Evolutionary conservation across 208 protist genomes (phyloP).

Genomic region (Crithidia fasciculata): DNA sequence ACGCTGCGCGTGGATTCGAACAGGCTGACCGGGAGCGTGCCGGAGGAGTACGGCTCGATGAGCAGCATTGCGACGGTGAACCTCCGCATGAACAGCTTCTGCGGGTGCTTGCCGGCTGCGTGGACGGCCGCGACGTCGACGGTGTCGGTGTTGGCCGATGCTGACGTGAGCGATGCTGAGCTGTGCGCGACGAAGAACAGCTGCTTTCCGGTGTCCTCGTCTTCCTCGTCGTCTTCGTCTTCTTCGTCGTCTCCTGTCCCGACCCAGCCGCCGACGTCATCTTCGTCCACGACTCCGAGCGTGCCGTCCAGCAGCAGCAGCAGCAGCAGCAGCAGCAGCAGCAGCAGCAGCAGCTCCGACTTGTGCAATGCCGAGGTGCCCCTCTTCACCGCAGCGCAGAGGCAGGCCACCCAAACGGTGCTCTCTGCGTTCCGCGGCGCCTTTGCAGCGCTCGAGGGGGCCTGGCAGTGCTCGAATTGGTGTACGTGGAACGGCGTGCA

Average conservation of each 20-base stretch:
- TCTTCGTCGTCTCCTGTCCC: neutral
- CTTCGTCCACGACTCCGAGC: too few relatives aligned
- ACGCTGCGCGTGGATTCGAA: neutral
- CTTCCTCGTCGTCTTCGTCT: neutral
- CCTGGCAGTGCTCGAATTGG: constrained; percentile 2
- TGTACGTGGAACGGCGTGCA: neutral
- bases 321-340: constrained; percentile 8
- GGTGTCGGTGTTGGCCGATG: neutral
- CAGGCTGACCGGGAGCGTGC: neutral
- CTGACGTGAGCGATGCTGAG: neutral
- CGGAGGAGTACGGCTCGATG: neutral
- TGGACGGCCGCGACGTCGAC: constrained; percentile 4
- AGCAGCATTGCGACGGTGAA: neutral
- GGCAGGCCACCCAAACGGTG: neutral
- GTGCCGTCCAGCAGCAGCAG: neutral
- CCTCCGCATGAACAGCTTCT: constrained; percentile 6
- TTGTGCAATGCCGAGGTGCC: neutral
- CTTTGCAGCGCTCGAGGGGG: neutral
- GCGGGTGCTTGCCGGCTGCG: constrained; percentile 8
- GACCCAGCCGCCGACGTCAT: neutral
- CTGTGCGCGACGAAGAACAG: constrained; percentile 5
- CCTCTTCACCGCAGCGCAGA: neutral
- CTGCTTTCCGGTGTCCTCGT: constrained; percentile 1
- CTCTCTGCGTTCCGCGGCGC: neutral
- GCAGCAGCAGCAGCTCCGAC: constrained; percentile 8